Evolutionary conservation across 2,329 filamentous ascomycete species (phyloP).

Genomic region (Trichoderma hamatum): DNA sequence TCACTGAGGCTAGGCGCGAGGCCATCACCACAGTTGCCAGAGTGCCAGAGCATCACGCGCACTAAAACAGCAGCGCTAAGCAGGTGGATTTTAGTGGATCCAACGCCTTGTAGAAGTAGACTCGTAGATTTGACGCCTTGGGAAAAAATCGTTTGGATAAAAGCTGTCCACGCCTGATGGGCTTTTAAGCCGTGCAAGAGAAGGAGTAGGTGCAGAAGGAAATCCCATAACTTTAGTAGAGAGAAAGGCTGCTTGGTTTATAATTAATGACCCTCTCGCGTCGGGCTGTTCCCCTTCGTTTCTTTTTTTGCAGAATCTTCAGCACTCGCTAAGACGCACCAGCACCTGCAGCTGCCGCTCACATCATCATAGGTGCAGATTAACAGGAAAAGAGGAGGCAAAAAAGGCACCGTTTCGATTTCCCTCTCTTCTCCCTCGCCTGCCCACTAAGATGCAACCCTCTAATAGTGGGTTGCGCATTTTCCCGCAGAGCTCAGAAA

Average conservation of each 20-base stretch:
- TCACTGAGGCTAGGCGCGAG: slow-evolving; percentile 23
- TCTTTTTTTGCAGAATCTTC: slow-evolving; percentile 16
- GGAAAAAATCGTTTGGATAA: background rate
- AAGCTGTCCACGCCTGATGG: background rate
- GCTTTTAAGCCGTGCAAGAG: background rate
- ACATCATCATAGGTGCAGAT: slow-evolving; percentile 8
- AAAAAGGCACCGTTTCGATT: background rate
- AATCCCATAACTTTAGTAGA: no score
- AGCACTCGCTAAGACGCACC: slow-evolving; percentile 5
- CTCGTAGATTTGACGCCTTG: background rate
- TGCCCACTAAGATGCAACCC: slow-evolving; percentile 11
- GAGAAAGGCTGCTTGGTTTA: background rate
- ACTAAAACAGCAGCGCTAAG: slow-evolving; percentile 21
- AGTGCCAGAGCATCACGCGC: slow-evolving; percentile 25
- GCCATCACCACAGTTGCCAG: slow-evolving; percentile 9
- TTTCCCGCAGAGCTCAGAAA: slow-evolving; percentile 14
- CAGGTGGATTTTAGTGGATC: slow-evolving; percentile 20
- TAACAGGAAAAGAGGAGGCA: background rate
- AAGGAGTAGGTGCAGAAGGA: background rate
- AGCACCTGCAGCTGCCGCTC: slow-evolving; percentile 5
- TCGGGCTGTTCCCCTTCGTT: background rate
- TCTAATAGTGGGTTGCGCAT: slow-evolving; percentile 15
- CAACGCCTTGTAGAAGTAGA: background rate
- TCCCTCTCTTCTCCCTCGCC: background rate
- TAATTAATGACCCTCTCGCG: background rate